Base-by-base conservation (phyloP, 257 asterid genomes). In the Orobanche coerulescens region DNA sequence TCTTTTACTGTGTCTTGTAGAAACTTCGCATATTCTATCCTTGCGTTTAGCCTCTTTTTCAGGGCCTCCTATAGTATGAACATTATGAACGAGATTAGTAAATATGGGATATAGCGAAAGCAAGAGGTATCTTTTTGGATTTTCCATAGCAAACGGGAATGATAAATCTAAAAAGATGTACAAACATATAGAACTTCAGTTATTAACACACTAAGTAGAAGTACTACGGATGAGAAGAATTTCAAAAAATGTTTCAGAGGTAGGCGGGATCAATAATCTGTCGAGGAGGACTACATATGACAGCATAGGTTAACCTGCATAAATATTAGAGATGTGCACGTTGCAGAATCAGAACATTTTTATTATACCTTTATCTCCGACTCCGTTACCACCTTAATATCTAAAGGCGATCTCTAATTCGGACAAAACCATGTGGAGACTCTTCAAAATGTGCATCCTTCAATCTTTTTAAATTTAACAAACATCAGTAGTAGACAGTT, bases 1-100 rank as follows among this genome's bases (percentile, higher is more conserved):
- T 93, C 96, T 77, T 84, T 89, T 34, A 91, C 97, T 6, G 95
- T 93, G 2, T 86, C 98, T 75, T 93, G 98, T 73, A 93, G 95
- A 81, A 93, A 93, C 77, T 84, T 86, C 0, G 98, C 98, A 83
- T 93, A 93, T 74, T 83, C 94, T 74, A 89, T 89, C 78, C 95
- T 86, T 7, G 94, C 98, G 58, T 73, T 89, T 37, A 93, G 81
- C 77, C 74, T 86, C 84, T 82, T 89, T 67, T 79, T 79, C 64
- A 89, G 64, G 60, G 95, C 95, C 73, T 93, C 98, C 97, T 92
- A 66, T 9, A 68, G 49, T 58, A 25, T 50, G 31, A 67, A 62
- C 62, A 60, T 30, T 67, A 64, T 20, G 40, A 64, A 55, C 24
- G 49, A 65, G 53, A 60, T 56, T 54, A 56, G 40, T 26, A 51